Conservation (phyloP, 306 rosid genomes). For the Glycyrrhiza uralensis region DNA sequence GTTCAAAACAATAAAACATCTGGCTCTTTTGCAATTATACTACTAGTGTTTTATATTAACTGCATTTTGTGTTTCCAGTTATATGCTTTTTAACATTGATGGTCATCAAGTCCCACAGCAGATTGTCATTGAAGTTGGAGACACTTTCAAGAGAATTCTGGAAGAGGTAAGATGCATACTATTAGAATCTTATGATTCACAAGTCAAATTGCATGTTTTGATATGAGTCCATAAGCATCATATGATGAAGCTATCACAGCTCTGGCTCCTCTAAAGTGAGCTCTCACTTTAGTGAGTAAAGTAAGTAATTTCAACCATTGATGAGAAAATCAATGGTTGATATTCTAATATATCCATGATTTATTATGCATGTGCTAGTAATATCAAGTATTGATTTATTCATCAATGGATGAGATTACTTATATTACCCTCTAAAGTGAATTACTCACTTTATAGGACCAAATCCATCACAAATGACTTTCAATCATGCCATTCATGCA, state of each 20-base stretch:
- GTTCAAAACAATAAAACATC: neutral
- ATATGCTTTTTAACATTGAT: conserved; percentile 56
- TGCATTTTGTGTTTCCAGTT: conserved; percentile 48
- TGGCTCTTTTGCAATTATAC: neutral
- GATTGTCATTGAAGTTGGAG: conserved; percentile 65
- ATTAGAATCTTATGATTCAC: neutral
- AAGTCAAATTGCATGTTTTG: neutral
- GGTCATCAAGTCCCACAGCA: conserved; percentile 76
- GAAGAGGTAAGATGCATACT: conserved; percentile 43
- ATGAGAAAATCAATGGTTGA: no score
- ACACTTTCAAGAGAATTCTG: conserved; percentile 63
- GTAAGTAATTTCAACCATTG: no score
- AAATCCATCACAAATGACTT: neutral
- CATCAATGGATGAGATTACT: no score
- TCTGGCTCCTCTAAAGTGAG: no score
- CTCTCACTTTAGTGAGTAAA: no score
- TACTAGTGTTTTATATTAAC: neutral
- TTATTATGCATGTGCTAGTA: no score
- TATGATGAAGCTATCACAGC: no score
- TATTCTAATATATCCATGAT: no score
- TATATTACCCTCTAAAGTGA: no score
- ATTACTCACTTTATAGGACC: no score
- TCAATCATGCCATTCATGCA: neutral
- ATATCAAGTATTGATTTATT: no score
- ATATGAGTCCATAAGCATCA: neutral